phyloP scores from a whole-genome alignment of 2,329 filamentous ascomycete species.

The Fusarium palustre region DNA sequence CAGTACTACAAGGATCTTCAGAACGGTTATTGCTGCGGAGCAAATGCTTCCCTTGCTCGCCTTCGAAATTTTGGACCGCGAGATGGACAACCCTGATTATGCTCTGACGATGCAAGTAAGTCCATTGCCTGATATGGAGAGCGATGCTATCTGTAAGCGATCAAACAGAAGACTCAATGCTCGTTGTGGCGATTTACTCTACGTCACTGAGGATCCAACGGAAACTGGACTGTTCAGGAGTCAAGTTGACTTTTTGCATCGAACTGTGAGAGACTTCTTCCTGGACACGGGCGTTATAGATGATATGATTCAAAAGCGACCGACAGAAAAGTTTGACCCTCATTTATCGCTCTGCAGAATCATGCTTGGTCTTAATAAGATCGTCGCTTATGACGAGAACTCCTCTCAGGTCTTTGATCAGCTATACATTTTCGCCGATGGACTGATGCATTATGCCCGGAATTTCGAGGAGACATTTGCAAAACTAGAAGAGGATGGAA shows the following conservation, averaged over 20 bases:
- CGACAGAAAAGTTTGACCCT: background rate
- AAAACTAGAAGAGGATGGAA: background rate
- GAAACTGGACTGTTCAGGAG: background rate
- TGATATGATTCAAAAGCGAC: background rate
- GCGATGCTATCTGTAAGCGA: background rate
- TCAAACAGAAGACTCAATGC: background rate
- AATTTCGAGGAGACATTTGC: background rate
- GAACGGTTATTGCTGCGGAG: background rate
- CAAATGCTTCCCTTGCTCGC: background rate
- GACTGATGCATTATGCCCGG: background rate
- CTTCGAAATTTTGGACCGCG: background rate
- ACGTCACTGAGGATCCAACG: background rate
- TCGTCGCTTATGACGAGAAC: background rate
- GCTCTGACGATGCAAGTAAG: background rate
- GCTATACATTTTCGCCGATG: background rate
- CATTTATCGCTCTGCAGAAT: background rate
- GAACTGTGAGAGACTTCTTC: constrained; percentile 1
- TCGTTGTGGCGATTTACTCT: background rate
- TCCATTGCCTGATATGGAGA: background rate
- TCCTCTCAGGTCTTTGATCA: background rate
- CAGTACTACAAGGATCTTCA: background rate
- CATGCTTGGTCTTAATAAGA: background rate
- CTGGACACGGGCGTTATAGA: background rate
- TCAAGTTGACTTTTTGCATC: background rate
- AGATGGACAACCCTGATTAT: background rate